Percentiles rank a stretch among this genome's conserved stretches.
phyloP scores from a whole-genome alignment of 1,284 basidiomycete genomes.

The Kwoniella shivajii region DNA sequence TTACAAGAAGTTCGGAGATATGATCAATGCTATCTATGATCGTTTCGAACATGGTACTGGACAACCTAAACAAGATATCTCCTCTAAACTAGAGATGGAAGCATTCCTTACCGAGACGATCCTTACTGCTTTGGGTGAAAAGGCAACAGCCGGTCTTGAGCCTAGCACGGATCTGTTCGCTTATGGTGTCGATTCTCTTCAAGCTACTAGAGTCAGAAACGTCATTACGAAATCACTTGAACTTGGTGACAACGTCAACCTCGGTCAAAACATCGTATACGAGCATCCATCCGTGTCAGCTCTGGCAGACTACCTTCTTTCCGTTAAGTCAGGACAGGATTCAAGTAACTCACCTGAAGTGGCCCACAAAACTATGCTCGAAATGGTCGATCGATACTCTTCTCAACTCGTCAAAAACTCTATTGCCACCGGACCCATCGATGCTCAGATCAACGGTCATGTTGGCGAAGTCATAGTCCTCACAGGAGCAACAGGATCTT shows the following conservation, averaged over 20 bases:
- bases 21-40: constrained; percentile 59
- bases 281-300: constrained; percentile 48
- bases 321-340: constrained; percentile 39
- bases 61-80: constrained; percentile 49
- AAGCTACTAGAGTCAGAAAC: constrained; percentile 62
- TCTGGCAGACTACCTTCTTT: constrained; percentile 38
- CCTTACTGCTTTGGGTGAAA: constrained; percentile 48
- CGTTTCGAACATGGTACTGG: constrained; percentile 57
- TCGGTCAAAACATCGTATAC: constrained; percentile 57
- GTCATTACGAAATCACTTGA: constrained; percentile 58
- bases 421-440: neutral
- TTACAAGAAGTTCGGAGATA: constrained; percentile 59
- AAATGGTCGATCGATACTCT: constrained; percentile 56
- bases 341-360: constrained; percentile 25
- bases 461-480: constrained; percentile 49
- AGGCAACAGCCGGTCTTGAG: constrained; percentile 35
- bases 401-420: constrained; percentile 24
- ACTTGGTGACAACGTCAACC: constrained; percentile 43
- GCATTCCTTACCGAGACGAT: constrained; percentile 54
- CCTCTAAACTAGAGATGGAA: constrained; percentile 49
- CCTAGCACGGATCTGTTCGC: constrained; percentile 45
- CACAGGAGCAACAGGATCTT: constrained; percentile 65
- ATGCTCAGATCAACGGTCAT: constrained; percentile 12
- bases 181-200: constrained; percentile 62
- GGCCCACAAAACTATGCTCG: constrained; percentile 54